Evolutionary conservation across 148 eudicot genomes (phyloP).

Genomic region (Oxyria digyna): DNA sequence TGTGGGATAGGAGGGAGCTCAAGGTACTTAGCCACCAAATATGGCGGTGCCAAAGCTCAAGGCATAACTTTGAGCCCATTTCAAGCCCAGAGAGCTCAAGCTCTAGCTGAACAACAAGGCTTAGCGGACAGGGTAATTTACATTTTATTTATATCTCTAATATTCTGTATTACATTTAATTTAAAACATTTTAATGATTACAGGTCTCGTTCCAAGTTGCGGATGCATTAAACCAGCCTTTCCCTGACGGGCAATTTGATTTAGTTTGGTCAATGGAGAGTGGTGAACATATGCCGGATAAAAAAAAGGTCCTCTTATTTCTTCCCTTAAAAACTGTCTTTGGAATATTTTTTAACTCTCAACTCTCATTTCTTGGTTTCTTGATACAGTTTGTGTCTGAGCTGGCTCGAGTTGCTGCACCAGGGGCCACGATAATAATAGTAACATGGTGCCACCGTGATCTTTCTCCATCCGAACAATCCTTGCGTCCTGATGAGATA

Average conservation of each 20-base stretch:
- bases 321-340: not conserved
- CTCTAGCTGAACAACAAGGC: slow-evolving; percentile 72
- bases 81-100: slow-evolving; percentile 80
- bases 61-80: slow-evolving; percentile 83
- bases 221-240: slow-evolving; percentile 88
- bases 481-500: slow-evolving; percentile 58
- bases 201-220: slow-evolving; percentile 93
- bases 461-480: slow-evolving; percentile 62
- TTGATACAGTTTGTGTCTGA: slow-evolving; percentile 55
- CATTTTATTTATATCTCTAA: not conserved
- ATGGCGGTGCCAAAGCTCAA: slow-evolving; percentile 46
- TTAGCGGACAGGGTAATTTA: slow-evolving; percentile 52
- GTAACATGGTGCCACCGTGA: slow-evolving; percentile 99
- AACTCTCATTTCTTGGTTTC: slow-evolving; percentile 6
- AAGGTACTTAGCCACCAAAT: slow-evolving; percentile 61
- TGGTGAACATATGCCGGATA: slow-evolving; percentile 99
- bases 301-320: slow-evolving; percentile 41
- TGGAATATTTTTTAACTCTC: not conserved
- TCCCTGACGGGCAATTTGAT: slow-evolving; percentile 80
- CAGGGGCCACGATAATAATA: slow-evolving; percentile 74
- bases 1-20: slow-evolving; percentile 97
- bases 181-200: not conserved
- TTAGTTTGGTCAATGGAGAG: slow-evolving; percentile 99
- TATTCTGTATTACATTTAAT: no score
- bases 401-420: slow-evolving; percentile 85